Evolutionary conservation across 495 filamentous ascomycete genomes (phyloP).

Genomic region (Aspergillus leporis): DNA sequence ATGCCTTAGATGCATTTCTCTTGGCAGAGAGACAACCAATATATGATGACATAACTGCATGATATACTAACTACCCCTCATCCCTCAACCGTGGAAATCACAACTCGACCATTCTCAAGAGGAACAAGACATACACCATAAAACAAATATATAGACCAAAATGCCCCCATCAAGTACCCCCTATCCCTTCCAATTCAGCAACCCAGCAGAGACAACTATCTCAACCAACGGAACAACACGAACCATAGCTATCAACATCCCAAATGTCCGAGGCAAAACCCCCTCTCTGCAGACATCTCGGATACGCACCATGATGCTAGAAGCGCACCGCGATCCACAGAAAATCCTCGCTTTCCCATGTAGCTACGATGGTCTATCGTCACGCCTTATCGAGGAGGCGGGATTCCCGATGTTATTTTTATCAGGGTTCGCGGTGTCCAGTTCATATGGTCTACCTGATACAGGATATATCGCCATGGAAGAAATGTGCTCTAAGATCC

Average conservation of each 20-base stretch:
- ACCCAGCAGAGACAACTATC: constrained; percentile 8
- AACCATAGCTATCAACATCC: constrained; percentile 9
- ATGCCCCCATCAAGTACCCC: constrained; percentile 17
- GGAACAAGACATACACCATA: too few relatives aligned
- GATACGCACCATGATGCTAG: constrained; percentile 40
- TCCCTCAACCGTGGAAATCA: too few relatives aligned
- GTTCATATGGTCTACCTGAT: constrained; percentile 39
- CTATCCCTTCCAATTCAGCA: constrained; percentile 36
- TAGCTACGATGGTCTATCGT: constrained; percentile 42
- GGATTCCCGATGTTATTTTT: constrained; percentile 44
- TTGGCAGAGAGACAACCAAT: too few relatives aligned
- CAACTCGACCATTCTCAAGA: too few relatives aligned
- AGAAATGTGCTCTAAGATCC: constrained; percentile 46
- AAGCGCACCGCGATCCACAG: constrained; percentile 32
- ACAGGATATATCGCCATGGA: constrained; percentile 46
- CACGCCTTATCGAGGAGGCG: constrained; percentile 41
- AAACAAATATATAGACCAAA: neutral
- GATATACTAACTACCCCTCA: too few relatives aligned
- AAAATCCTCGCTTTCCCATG: constrained; percentile 41
- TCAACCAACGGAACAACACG: neutral
- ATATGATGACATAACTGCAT: too few relatives aligned
- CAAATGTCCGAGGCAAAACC: constrained; percentile 31
- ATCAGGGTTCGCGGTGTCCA: constrained; percentile 36
- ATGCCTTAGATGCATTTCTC: too few relatives aligned
- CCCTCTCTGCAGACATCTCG: constrained; percentile 35